Evolutionary conservation across 148 eudicot genomes (phyloP).

Genomic region (Rhododendron simsii): DNA sequence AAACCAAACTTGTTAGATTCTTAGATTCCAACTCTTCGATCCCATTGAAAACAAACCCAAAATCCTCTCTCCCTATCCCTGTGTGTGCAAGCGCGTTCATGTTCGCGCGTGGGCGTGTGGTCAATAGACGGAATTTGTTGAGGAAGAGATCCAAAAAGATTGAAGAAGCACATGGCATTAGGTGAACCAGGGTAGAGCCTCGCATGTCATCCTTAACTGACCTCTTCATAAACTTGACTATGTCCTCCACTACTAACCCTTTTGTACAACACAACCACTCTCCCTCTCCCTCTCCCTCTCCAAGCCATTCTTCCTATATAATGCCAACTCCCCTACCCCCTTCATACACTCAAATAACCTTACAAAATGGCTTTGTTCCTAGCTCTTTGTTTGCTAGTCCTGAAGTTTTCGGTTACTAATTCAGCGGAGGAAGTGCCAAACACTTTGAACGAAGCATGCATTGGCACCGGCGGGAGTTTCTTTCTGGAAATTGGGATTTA

Average conservation of each 20-base stretch:
- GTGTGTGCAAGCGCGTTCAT: too few species aligned
- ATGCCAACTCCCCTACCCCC: neutral
- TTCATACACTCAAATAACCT: neutral
- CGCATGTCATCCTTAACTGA: conserved; percentile 15
- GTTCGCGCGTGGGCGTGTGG: too few species aligned
- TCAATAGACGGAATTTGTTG: neutral
- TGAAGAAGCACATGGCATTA: conserved; percentile 35
- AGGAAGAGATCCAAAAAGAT: neutral
- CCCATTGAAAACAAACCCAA: too few species aligned
- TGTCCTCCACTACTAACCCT: conserved; percentile 24
- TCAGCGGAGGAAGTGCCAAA: conserved; percentile 8
- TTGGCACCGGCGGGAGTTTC: conserved; percentile 18
- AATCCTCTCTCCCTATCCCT: neutral
- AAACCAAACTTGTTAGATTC: too few species aligned
- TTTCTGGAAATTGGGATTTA: conserved; percentile 36
- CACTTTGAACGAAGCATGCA: conserved; percentile 20
- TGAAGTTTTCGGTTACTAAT: conserved; percentile 12
- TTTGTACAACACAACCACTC: neutral
- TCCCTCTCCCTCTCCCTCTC: neutral
- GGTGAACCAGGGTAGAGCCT: conserved; percentile 13
- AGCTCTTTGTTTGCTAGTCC: conserved; percentile 16
- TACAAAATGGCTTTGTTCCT: conserved; percentile 17
- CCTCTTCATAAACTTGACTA: conserved; percentile 27
- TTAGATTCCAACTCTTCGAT: neutral
- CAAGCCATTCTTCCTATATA: neutral